These are phyloP conservation scores for Henckelia pumila DNA, from an alignment of 257 asterid species.

Conservation along the genomic window DNA sequence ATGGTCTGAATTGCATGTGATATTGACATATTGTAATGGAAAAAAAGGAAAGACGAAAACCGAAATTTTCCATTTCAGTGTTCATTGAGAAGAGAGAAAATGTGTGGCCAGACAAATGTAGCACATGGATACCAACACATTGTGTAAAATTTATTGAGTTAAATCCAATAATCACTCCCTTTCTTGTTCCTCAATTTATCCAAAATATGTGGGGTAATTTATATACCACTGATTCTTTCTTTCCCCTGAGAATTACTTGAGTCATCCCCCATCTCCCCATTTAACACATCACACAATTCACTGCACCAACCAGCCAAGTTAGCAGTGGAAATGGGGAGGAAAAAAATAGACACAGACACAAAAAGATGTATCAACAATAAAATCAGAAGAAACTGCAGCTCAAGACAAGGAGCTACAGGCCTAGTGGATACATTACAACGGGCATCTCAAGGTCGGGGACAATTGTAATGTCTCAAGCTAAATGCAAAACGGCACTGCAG, in stretches of 20 bases:
- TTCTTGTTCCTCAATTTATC: background rate
- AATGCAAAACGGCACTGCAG: background rate
- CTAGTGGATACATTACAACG: background rate
- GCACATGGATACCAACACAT: background rate
- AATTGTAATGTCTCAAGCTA: background rate
- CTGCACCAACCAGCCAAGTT: background rate
- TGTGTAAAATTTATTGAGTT: background rate
- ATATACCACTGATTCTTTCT: conserved; percentile 1
- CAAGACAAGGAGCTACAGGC: background rate
- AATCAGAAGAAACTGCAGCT: background rate
- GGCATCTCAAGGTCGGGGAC: background rate
- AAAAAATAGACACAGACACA: conserved; percentile 6
- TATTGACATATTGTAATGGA: no score
- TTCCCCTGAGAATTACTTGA: background rate
- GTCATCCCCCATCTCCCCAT: conserved; percentile 8
- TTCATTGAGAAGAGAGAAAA: background rate
- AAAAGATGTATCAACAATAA: background rate
- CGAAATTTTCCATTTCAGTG: background rate
- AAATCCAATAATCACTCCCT: background rate
- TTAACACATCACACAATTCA: conserved; percentile 14
- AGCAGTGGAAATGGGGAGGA: background rate
- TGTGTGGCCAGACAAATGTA: background rate
- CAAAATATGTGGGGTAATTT: background rate
- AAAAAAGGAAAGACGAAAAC: background rate
- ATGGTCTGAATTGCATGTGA: background rate